Conservation (phyloP, 257 asterid species). For the Solanum appendiculatum region DNA sequence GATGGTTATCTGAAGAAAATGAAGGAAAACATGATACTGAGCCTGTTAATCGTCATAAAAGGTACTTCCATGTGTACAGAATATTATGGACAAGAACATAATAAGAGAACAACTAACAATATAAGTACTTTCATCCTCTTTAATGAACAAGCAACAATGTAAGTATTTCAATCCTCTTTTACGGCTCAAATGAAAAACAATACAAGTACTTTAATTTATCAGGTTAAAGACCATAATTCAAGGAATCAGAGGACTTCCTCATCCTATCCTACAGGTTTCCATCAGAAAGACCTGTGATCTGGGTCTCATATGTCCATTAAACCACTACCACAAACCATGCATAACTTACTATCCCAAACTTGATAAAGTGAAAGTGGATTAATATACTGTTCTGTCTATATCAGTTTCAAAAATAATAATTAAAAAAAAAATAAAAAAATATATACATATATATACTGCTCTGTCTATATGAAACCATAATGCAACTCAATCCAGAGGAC, state of each 20-base stretch:
- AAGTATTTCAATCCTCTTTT: not conserved
- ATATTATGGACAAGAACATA: not conserved
- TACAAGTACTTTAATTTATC: not conserved
- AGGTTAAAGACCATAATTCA: not conserved
- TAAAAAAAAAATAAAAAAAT: no score
- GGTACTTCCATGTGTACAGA: not conserved
- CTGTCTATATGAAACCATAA: not conserved
- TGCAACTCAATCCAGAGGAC: not conserved
- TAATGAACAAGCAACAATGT: not conserved
- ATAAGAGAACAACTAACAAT: not conserved
- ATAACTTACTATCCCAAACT: not conserved
- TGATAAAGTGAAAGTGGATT: not conserved
- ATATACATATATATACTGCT: not conserved
- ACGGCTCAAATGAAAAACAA: not conserved
- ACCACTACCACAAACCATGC: not conserved
- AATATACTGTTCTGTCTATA: not conserved
- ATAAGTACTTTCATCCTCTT: not conserved
- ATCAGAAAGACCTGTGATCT: not conserved
- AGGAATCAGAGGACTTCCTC: not conserved
- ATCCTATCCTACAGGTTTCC: not conserved
- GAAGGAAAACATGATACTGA: not conserved
- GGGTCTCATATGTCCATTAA: not conserved
- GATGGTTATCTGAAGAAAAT: not conserved
- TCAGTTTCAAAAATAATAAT: not conserved
- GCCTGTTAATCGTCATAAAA: not conserved